Conservation (phyloP, 805 yeast genomes). For the Isabelozyma rhagii region DNA sequence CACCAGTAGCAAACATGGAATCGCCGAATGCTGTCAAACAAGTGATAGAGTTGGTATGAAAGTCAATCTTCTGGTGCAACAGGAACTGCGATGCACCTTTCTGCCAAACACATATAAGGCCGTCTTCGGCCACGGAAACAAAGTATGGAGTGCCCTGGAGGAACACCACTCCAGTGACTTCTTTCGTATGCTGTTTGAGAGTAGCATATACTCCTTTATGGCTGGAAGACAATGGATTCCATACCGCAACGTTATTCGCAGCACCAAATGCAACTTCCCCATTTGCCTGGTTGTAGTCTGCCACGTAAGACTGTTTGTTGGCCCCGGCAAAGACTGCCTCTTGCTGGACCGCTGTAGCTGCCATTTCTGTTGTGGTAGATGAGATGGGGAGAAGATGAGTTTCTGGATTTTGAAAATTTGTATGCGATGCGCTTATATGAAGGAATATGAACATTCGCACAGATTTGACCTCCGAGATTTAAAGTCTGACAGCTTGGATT, state of each 20-base stretch:
- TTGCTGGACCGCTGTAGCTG: constrained; percentile 7
- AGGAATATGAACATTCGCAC: background rate
- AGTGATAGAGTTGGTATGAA: constrained; percentile 53
- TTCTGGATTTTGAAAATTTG: background rate
- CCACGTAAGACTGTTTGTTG: constrained; percentile 59
- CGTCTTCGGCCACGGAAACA: constrained; percentile 69
- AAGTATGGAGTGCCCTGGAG: constrained; percentile 43
- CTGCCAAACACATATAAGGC: constrained; percentile 59
- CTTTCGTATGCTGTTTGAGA: constrained; percentile 57
- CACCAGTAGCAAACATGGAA: constrained; percentile 53
- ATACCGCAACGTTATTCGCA: constrained; percentile 59
- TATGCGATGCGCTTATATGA: background rate
- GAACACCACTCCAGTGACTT: constrained; percentile 63
- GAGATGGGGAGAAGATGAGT: background rate
- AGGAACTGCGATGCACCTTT: constrained; percentile 18
- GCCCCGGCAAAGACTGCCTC: constrained; percentile 73
- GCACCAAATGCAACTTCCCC: constrained; percentile 70
- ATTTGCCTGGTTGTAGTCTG: constrained; percentile 43
- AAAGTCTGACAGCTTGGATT: background rate
- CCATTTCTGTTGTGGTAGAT: background rate
- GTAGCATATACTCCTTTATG: constrained; percentile 51
- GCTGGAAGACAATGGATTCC: constrained; percentile 51
- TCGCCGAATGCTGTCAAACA: constrained; percentile 43
- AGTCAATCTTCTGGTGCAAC: constrained; percentile 27
- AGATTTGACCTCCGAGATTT: no score